Conservation (phyloP, 202 grass and related monocot species). For the Zizania palustris region DNA sequence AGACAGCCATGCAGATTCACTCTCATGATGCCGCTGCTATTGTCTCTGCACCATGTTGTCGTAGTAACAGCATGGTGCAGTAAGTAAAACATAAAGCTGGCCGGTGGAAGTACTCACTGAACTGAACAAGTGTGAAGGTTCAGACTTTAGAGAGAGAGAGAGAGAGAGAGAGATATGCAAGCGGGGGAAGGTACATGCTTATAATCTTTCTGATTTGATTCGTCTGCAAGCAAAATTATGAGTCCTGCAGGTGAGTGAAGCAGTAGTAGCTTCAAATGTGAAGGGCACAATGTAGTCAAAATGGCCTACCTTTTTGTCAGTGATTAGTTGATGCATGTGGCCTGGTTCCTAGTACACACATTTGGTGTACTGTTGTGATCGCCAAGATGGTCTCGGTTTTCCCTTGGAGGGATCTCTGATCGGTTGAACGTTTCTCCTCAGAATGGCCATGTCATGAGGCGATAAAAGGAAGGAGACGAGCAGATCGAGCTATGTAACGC, state of each 20-base stretch:
- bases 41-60: too few relatives aligned
- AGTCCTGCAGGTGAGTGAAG: background rate
- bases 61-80: too few relatives aligned
- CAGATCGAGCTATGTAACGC: background rate
- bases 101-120: background rate
- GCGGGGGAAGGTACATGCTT: too few relatives aligned
- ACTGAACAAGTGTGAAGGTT: background rate
- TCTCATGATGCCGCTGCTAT: too few relatives aligned
- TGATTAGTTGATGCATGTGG: constrained; percentile 36
- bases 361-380: background rate
- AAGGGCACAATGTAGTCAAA: constrained; percentile 23
- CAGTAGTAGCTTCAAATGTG: background rate
- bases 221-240: background rate
- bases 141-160: too few relatives aligned
- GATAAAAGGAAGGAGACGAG: background rate
- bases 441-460: background rate
- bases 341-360: background rate
- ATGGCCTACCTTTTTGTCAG: background rate
- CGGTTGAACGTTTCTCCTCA: too few relatives aligned
- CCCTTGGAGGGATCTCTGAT: too few relatives aligned
- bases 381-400: too few relatives aligned
- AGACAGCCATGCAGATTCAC: background rate
- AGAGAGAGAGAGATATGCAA: background rate
- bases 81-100: background rate
- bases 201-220: background rate